Evolutionary conservation across 208 protist species (phyloP), one percentile per base, ranked within the genome.

Genomic region (Acanthamoeba royreba): DNA sequence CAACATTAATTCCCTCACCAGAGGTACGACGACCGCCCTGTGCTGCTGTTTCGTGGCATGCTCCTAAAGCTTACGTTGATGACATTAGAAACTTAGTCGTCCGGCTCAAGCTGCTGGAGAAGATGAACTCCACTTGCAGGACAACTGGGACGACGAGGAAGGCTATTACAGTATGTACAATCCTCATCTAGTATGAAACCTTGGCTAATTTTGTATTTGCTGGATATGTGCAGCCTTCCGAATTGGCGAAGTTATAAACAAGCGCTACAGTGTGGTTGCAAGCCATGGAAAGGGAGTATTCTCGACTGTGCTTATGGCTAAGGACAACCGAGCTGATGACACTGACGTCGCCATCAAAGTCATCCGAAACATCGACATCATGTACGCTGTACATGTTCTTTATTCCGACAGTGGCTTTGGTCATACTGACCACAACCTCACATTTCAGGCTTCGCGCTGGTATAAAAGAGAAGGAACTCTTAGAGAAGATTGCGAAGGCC

Each of bases 321-420:
- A 87, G 25, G 95, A 98, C 69, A 81, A 52, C 19, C 11, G 83
- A 2, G 53, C 22, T 17, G 53, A 33, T 22, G 53, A 97, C n/a
- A 69, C 86, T 43, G 95, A 97, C 38, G 92, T 97, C 2, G 97
- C 97, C n/a, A 94, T 98, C n/a, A 98, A 98, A 92, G 95, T 98
- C 46, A 96, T 98, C 38, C 93, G 97, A 47, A 97, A 95, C 63
- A 98, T 98, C 83, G 97, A 98, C 19, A 93, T 86, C 38, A 98
- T 98, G 97, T 94, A 92, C 53, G 55, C 74, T 43, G 43, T 87
- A n/a, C 22, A n/a, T 93, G 43, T 63, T 25, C 25, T 25, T 63
- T 63, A 22, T 63, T 63, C 25, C 53, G 53, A 63, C 53, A 25
- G 53, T 63, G 53, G 25, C 22, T 22, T 25, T 22, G 22, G 22